phyloP scores from a whole-genome alignment of 768 basidiomycete species.

The Hypsizygus marmoreus region DNA sequence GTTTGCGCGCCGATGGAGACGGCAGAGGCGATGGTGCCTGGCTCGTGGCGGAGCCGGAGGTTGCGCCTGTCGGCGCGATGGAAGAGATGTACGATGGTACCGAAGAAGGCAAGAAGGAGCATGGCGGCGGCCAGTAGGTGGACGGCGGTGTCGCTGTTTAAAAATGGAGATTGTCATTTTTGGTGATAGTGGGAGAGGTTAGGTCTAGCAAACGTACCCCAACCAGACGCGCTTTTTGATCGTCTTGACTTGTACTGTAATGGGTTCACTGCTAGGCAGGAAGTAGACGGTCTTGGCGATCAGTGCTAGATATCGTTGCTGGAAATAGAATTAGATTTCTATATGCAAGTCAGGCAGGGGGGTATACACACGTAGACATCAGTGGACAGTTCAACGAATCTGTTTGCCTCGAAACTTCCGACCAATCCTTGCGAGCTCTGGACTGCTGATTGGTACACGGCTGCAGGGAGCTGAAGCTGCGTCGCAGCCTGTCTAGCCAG shows the following conservation, averaged over 20 bases:
- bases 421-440: constrained; percentile 38
- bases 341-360: not conserved
- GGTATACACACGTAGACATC: constrained; percentile 51
- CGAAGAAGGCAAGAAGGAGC: constrained; percentile 46
- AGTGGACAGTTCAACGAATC: constrained; percentile 39
- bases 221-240: constrained; percentile 50
- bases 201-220: constrained; percentile 33
- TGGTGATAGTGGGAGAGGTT: not conserved
- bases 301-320: constrained; percentile 51
- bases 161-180: not conserved
- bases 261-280: constrained; percentile 31
- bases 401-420: constrained; percentile 36
- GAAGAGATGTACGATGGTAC: constrained; percentile 45
- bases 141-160: constrained; percentile 39
- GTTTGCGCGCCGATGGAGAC: constrained; percentile 56
- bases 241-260: constrained; percentile 44
- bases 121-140: constrained; percentile 45
- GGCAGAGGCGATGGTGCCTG: constrained; percentile 59
- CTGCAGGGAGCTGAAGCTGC: constrained; percentile 50
- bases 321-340: not conserved
- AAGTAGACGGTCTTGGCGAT: constrained; percentile 57
- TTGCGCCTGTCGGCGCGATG: constrained; percentile 46
- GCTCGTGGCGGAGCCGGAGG: constrained; percentile 47
- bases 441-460: constrained; percentile 49
- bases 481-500: constrained; percentile 42